A percentile compares a stretch with the other conserved stretches of the same genome.
These are phyloP conservation scores for Podospora anserina DNA, from an alignment of 495 filamentous ascomycete genomes.

Conservation along the genomic window DNA sequence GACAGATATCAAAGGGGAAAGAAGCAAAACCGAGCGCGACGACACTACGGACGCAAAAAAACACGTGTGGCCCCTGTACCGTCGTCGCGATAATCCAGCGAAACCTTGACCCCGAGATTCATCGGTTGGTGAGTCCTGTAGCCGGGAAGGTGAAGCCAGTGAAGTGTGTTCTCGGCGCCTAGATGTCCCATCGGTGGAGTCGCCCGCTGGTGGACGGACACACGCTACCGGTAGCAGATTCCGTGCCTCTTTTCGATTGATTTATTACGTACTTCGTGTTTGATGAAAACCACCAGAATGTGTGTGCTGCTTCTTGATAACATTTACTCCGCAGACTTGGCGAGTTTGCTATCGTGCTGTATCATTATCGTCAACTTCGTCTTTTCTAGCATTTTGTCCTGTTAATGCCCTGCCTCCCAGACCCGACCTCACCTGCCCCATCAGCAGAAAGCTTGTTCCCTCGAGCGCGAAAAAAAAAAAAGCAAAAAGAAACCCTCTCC, in stretches of 20 bases:
- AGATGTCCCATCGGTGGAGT: background rate
- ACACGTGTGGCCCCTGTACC: slow-evolving; percentile 1
- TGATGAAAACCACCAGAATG: background rate
- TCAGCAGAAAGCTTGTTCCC: background rate
- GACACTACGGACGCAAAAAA: background rate
- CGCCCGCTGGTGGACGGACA: background rate
- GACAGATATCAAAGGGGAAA: background rate
- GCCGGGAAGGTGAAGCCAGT: background rate
- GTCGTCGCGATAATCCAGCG: background rate
- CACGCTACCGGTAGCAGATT: background rate
- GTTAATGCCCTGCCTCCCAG: background rate
- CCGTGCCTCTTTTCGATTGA: background rate
- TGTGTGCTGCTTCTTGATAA: no score
- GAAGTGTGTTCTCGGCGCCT: background rate
- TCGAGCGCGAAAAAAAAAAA: background rate
- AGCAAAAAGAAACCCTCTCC: background rate
- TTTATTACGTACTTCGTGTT: background rate
- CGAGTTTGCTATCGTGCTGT: background rate
- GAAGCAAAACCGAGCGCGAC: background rate
- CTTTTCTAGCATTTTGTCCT: background rate
- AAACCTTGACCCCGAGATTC: no score
- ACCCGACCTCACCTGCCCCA: background rate
- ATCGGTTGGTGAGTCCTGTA: background rate
- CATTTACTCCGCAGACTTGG: background rate
- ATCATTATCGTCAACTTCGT: background rate